phyloP scores from a whole-genome alignment of 345 rosid genomes.

The Eucalyptus melliodora region DNA sequence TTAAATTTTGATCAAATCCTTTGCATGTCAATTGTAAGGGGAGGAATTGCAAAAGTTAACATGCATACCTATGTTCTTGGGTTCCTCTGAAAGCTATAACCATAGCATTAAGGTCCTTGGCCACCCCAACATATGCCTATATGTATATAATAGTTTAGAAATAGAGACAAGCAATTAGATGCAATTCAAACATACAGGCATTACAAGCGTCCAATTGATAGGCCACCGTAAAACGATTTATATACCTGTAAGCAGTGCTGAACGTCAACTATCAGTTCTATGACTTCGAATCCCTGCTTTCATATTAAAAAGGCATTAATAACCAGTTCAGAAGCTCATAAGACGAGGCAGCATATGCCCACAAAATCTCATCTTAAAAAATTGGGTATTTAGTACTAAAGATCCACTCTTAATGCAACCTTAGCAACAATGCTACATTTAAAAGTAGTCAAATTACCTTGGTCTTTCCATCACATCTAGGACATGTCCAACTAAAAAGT shows the following conservation, averaged over 20 bases:
- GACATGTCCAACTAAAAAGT: no score
- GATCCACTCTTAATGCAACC: background rate
- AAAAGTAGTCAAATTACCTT: conserved; percentile 19
- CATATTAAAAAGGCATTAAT: background rate
- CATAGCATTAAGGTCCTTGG: conserved; percentile 38
- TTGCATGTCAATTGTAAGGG: background rate
- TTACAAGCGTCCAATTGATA: background rate
- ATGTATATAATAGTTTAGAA: background rate
- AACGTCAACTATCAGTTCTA: conserved; percentile 65
- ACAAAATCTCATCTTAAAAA: background rate
- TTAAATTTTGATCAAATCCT: background rate
- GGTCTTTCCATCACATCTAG: background rate
- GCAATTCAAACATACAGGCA: background rate
- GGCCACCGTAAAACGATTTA: background rate
- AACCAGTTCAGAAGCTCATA: background rate
- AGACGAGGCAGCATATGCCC: background rate
- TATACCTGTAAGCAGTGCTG: conserved; percentile 74
- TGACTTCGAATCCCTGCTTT: conserved; percentile 61
- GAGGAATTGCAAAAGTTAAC: background rate
- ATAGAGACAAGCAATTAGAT: background rate
- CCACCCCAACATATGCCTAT: conserved; percentile 35
- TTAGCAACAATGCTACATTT: background rate
- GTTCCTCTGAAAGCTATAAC: conserved; percentile 73
- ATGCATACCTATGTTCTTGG: conserved; percentile 48
- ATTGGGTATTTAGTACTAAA: background rate